Base-by-base conservation (phyloP, 1,284 basidiomycete species). In the Heliocybe sulcata region DNA sequence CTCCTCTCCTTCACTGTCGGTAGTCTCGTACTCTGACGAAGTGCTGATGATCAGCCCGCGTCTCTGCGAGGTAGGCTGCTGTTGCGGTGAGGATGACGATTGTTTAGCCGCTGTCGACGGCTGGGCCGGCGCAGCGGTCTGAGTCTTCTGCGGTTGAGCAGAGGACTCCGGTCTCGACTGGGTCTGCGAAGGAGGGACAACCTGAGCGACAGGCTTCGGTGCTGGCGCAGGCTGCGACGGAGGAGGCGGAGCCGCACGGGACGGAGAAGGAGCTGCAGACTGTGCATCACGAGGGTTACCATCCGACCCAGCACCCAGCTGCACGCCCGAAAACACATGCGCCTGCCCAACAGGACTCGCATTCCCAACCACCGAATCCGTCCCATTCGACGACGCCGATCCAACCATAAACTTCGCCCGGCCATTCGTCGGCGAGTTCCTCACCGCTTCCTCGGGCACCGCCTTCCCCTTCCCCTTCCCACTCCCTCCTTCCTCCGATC, bases 1-100 rank as follows among this genome's bases (percentile, higher is more conserved):
- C 23, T 60, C 57, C 45, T 56, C 57, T 14, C 57, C 61, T 31
- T 59, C 57, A 26, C 59, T 42, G 25, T 52, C 50, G 52, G 51
- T 55, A n/a, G 55, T 56, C 16, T 53, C 48, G 19, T 52, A 55
- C 9, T 60, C 57, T 4, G 58, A 60, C n/a, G 54, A 58, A 23
- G 51, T 52, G 16, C 35, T 51, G 45, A 57, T 35, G 4, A 55
- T 54, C 23, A 59, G 29, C 12, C 53, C 33, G 26, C 29, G 52
- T 45, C 51, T 51, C 16, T 42, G 38, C 45, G 47, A 29, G 10
- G 47, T 11, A 26, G 27, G 47, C 9, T 49, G 14, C 20, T 14
- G 27, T 11, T 29, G 47, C 27, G 8, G 47, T 12, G 22, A 25
- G 4, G 22, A 16, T 22, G 47, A 49, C 6, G 47, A 22, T 25